Percentiles rank a stretch among this genome's conserved stretches.
phyloP scores from a whole-genome alignment of 2,329 filamentous ascomycete genomes.

The Claviceps paspali region DNA sequence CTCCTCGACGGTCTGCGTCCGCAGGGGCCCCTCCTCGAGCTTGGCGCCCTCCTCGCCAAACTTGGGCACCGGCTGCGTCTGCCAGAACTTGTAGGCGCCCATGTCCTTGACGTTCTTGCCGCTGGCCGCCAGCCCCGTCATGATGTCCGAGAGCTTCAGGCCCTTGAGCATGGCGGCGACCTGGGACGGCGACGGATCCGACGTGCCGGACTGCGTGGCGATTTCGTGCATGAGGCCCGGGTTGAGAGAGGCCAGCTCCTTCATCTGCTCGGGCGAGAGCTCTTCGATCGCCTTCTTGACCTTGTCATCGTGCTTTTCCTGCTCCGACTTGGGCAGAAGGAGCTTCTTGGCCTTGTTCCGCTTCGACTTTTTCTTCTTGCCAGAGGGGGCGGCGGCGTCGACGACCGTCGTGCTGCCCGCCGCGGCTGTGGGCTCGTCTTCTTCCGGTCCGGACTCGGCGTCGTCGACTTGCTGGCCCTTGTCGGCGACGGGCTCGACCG shows the following conservation, averaged over 20 bases:
- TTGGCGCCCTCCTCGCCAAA: slow-evolving; percentile 48
- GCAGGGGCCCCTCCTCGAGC: slow-evolving; percentile 69
- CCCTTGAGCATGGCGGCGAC: slow-evolving; percentile 41
- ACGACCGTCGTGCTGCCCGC: slow-evolving; percentile 13
- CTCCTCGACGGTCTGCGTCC: slow-evolving; percentile 60
- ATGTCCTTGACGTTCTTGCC: slow-evolving; percentile 92
- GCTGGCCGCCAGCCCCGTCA: slow-evolving; percentile 59
- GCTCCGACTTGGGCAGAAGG: slow-evolving; percentile 20
- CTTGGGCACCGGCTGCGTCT: slow-evolving; percentile 84
- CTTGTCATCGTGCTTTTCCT: slow-evolving; percentile 19
- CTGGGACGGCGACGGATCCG: slow-evolving; percentile 23
- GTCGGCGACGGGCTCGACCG: slow-evolving; percentile 36
- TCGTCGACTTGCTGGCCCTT: slow-evolving; percentile 28
- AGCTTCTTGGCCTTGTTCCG: slow-evolving; percentile 42
- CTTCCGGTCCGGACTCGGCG: slow-evolving; percentile 32
- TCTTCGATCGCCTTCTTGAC: slow-evolving; percentile 36
- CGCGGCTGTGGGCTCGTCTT: slow-evolving; percentile 26
- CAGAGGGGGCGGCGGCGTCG: slow-evolving; percentile 9
- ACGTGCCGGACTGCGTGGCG: slow-evolving; percentile 19
- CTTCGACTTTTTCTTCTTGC: slow-evolving; percentile 43
- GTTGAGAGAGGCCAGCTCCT: slow-evolving; percentile 56
- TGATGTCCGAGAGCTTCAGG: slow-evolving; percentile 53
- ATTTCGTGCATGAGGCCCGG: slow-evolving; percentile 53
- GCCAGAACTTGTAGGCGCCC: slow-evolving; percentile 97
- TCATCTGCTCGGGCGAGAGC: slow-evolving; percentile 40